Evolutionary conservation across 73 alveolate genomes (phyloP).

Genomic region (Tetrahymena malaccensis): DNA sequence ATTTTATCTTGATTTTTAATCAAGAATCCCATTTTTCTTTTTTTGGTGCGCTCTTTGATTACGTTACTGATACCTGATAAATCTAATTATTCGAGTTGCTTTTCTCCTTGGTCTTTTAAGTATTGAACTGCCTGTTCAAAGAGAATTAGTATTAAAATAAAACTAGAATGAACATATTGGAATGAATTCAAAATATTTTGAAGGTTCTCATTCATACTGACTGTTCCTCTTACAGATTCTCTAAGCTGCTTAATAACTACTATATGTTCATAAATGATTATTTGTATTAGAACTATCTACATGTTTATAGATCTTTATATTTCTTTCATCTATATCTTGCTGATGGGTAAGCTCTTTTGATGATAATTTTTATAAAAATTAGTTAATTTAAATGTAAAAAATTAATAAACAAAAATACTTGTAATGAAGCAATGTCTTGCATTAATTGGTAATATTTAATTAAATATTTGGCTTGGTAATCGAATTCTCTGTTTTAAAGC

Average conservation of each 20-base stretch:
- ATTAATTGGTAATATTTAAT: not conserved
- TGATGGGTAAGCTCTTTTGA: not conserved
- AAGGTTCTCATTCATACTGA: not conserved
- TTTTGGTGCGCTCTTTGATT: not conserved
- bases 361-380: not conserved
- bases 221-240: not conserved
- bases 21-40: not conserved
- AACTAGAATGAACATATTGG: not conserved
- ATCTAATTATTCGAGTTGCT: not conserved
- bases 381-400: not conserved
- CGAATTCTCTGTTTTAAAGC: not conserved
- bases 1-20: not conserved
- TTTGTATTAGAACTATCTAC: not conserved
- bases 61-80: not conserved
- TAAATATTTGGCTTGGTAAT: not conserved
- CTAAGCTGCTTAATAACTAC: not conserved
- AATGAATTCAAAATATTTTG: not conserved
- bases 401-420: not conserved
- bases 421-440: not conserved
- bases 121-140: not conserved
- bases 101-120: not conserved
- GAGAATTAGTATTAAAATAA: not conserved
- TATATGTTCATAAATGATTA: not conserved
- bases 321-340: not conserved
- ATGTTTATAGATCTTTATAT: not conserved